Evolutionary conservation across 2,329 filamentous ascomycete species (phyloP), one percentile per base, ranked within the genome.

Genomic region (Colletotrichum nymphaeae): DNA sequence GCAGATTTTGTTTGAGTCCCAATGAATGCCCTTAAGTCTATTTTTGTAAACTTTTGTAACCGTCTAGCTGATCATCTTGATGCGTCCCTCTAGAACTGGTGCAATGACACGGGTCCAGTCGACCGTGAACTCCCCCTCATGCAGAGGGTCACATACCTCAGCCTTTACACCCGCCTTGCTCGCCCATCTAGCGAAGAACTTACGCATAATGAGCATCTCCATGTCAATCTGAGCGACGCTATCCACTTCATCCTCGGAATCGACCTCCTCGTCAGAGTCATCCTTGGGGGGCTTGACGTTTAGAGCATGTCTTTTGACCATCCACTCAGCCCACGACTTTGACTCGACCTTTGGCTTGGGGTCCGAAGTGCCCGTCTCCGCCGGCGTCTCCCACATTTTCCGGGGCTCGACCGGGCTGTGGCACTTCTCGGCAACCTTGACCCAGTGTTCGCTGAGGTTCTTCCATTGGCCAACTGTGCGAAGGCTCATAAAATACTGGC

Each of bases 401-500:
- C 84, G 84, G 5, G 83, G 83, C 55, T 87, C 84, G 57, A 88
- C 81, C 63, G 84, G 87, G 68, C 83, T 82, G 76, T 91, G 87
- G 58, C 95, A 85, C 26, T 87, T 87, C 30, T 89, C 85, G 42
- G 94, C 91, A 2, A 97, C 90, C 12, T 83, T 81, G 28, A 85
- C 83, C 92, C 94, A 97, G 79, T 94, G 92, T 1, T 88, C 85
- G 16, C 92, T 89, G 85, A 93, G 93, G 71, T 91, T 88, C 73
- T 90, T 91, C 95, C 95, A 98, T 78, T 91, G 90, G 22, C 94
- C 94, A 30, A 97, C 84, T 1, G 95, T 93, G 69, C 94, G 94
- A 56, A 97, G 87, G 7, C 92, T 93, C 88, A 97, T 93, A 83
- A 98, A 98, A 82, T 97, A 98, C 80, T 98, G 95, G 14, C 95